Evolutionary conservation across 495 filamentous ascomycete species (phyloP), one percentile per base, ranked within the genome.

Genomic region (Talaromyces wortmannii): DNA sequence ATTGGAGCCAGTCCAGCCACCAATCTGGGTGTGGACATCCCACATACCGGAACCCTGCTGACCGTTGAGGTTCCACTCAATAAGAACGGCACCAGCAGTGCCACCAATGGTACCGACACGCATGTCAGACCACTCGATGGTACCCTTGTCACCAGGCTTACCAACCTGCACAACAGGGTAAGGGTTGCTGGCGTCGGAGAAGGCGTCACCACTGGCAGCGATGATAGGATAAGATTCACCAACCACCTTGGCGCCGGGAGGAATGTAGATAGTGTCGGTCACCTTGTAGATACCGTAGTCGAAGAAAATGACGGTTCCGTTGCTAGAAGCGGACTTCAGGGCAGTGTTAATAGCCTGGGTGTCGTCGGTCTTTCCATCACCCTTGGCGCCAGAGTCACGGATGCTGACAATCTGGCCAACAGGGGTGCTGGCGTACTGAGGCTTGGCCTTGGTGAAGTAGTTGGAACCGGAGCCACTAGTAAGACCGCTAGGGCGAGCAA

Each of bases 331-430:
- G n/a, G 55, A 43, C 43, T 62, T 62, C 23, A 77, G 64, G 31
- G 67, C 66, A 5, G 56, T 54, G 55, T 78, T 64, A n/a, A 80
- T 59, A 6, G 67, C 69, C 30, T 36, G 63, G 10, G 72, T 73
- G 61, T 88, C 86, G 59, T 90, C 87, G 5, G 83, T 78, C 0
- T 63, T 60, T 5, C 80, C 83, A 63, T 91, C 83, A 83, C 89
- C 68, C 80, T 82, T 74, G 48, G 65, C 56, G 59, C 73, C 67
- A 69, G 73, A 61, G 69, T 73, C 70, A 74, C 60, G 71, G 72
- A 59, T 63, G 88, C 82, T 81, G 54, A 80, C 60, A 64, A 87
- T 83, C 6, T 63, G 64, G 3, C 67, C 69, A 5, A 72, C 70
- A 2, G 74, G 59, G 15, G 75, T 55, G 10, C 63, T 61, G 44